Percentiles rank a stretch among this genome's conserved stretches.
Evolutionary conservation across 2,329 filamentous ascomycete species (phyloP).

Genomic region (Botrytis squamosa): DNA sequence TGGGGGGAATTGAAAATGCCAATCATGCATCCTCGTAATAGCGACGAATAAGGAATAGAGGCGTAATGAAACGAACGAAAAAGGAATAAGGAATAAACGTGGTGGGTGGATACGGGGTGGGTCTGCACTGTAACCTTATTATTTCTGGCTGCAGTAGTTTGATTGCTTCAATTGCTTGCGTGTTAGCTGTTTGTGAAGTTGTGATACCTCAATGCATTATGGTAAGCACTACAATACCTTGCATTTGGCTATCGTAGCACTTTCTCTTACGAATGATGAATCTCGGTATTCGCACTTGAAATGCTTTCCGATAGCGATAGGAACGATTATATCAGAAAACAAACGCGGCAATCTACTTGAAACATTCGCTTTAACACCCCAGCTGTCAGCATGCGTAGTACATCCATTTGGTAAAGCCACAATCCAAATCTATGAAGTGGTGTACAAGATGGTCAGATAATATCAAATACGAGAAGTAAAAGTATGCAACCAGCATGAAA

Average conservation of each 20-base stretch:
- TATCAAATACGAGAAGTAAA: not conserved
- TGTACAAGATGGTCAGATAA: not conserved
- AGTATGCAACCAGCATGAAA: conserved; percentile 1
- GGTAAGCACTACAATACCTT: not conserved
- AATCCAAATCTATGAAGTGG: not conserved
- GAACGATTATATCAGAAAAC: not conserved
- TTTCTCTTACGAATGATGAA: not conserved
- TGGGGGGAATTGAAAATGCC: not conserved
- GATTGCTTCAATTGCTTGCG: not conserved
- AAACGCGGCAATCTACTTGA: not conserved
- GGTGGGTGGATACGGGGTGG: not conserved
- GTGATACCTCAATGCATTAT: not conserved
- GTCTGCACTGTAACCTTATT: conserved; percentile 13
- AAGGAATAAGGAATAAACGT: conserved; percentile 17
- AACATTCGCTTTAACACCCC: not conserved
- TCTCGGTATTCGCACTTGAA: too few relatives aligned
- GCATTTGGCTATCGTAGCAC: not conserved
- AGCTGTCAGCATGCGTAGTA: conserved; percentile 2
- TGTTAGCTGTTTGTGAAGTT: not conserved
- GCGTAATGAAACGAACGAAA: not conserved
- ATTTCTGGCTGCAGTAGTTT: conserved; percentile 7
- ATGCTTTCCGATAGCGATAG: not conserved
- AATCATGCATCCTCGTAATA: conserved; percentile 16
- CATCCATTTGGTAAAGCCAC: not conserved
- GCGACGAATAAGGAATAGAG: conserved; percentile 5